These are phyloP conservation scores for Lagerstroemia speciosa DNA, from an alignment of 345 rosid species.

Conservation along the genomic window DNA sequence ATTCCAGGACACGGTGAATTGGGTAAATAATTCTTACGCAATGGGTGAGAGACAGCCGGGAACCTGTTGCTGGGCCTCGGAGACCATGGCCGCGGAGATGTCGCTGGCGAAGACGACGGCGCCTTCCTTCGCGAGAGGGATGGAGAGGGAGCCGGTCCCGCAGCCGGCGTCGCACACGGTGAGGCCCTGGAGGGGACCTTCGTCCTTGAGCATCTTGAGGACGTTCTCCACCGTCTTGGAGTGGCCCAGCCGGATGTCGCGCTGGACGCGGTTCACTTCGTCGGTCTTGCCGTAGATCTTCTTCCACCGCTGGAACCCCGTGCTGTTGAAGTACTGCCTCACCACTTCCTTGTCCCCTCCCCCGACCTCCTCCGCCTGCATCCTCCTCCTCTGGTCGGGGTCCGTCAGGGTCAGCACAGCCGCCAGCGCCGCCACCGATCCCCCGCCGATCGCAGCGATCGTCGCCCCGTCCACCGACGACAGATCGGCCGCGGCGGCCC, in stretches of 20 bases:
- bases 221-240: conserved; percentile 78
- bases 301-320: conserved; percentile 90
- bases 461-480: conserved; percentile 45
- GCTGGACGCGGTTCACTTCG: conserved; percentile 79
- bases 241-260: conserved; percentile 73
- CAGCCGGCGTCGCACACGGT: conserved; percentile 93
- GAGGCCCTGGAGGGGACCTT: conserved; percentile 60
- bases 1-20: not conserved
- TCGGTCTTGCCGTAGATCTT: conserved; percentile 88
- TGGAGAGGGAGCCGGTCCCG: conserved; percentile 69
- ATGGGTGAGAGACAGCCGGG: not conserved
- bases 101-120: conserved; percentile 79
- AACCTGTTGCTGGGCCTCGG: conserved; percentile 82
- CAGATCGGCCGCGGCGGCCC: conserved; percentile 38
- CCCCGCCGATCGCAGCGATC: conserved; percentile 67
- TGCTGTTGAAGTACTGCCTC: conserved; percentile 75
- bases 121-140: conserved; percentile 83
- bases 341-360: conserved; percentile 93
- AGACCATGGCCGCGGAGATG: conserved; percentile 90
- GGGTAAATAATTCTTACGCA: not conserved
- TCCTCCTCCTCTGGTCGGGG: conserved; percentile 65
- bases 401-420: conserved; percentile 68
- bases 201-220: conserved; percentile 62
- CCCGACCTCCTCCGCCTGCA: conserved; percentile 91
- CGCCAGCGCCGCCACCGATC: conserved; percentile 81